Evolutionary conservation across 2,329 filamentous ascomycete species (phyloP).

Genomic region (Ceratocystis cubensis): DNA sequence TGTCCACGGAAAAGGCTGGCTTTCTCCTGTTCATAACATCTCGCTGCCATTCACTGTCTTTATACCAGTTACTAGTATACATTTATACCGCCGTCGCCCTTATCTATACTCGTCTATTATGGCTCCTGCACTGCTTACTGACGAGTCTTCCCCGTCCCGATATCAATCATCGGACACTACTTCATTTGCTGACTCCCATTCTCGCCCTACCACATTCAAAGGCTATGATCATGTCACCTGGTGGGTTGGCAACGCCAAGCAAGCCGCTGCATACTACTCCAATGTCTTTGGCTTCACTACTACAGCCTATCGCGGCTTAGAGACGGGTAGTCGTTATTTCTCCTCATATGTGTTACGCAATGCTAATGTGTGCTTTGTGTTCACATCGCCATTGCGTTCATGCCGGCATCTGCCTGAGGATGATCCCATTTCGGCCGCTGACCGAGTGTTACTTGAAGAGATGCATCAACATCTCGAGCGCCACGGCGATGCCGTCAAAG

Average conservation of each 20-base stretch:
- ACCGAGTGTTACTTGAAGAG: slow-evolving; percentile 53
- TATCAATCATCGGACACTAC: slow-evolving; percentile 24
- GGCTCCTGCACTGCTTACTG: slow-evolving; percentile 47
- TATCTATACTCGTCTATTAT: slow-evolving; percentile 30
- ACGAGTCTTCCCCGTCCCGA: slow-evolving; percentile 22
- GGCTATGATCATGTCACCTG: slow-evolving; percentile 91
- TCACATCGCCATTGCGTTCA: slow-evolving; percentile 68
- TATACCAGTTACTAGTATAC: neutral
- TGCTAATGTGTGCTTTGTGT: slow-evolving; percentile 64
- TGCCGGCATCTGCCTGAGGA: slow-evolving; percentile 41
- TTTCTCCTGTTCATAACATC: neutral
- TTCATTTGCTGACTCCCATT: slow-evolving; percentile 42
- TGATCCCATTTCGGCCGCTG: slow-evolving; percentile 49
- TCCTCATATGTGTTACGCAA: slow-evolving; percentile 78
- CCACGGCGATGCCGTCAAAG: slow-evolving; percentile 89
- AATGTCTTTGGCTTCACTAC: slow-evolving; percentile 74
- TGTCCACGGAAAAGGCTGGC: neutral
- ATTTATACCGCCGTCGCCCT: neutral
- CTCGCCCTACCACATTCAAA: slow-evolving; percentile 46
- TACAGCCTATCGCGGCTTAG: slow-evolving; percentile 74
- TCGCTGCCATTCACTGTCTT: neutral
- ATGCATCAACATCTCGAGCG: slow-evolving; percentile 73
- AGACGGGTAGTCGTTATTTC: slow-evolving; percentile 70
- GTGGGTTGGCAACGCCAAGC: slow-evolving; percentile 96
- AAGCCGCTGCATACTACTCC: slow-evolving; percentile 80